phyloP scores from a whole-genome alignment of 169 alveolate genomes.

The Pseudocohnilembus persalinus region DNA sequence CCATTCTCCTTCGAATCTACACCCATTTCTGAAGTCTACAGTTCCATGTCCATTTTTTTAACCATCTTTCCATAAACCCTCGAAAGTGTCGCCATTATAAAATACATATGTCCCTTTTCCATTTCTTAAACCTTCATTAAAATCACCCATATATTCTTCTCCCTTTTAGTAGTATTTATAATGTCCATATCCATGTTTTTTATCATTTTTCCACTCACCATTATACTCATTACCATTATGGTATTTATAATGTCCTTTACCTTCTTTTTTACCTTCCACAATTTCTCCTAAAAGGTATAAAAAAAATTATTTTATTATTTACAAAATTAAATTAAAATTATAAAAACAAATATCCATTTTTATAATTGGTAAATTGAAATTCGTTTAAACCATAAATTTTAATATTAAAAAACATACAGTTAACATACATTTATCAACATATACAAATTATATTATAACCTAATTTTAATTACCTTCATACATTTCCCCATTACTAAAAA shows the following conservation, averaged over 20 bases:
- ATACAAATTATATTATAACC: no score
- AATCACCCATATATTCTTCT: slow-evolving; percentile 45
- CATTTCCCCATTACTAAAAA: slow-evolving; percentile 40
- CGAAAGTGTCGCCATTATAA: slow-evolving; percentile 36
- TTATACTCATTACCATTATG: slow-evolving; percentile 39
- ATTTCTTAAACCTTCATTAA: slow-evolving; percentile 24
- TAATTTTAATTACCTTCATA: no score
- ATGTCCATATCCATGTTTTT: slow-evolving; percentile 38
- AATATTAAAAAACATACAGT: no score
- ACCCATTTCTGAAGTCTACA: slow-evolving; percentile 15
- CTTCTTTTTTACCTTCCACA: slow-evolving; percentile 30
- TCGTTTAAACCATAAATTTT: no score
- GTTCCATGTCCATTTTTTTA: slow-evolving; percentile 24
- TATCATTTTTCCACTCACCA: slow-evolving; percentile 33
- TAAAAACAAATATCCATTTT: no score
- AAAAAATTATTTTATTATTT: no score
- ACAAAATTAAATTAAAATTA: no score
- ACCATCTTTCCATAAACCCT: slow-evolving; percentile 24
- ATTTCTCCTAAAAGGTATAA: no score
- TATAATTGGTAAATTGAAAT: no score
- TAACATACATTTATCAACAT: no score
- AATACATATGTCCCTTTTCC: slow-evolving; percentile 39
- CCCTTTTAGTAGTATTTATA: slow-evolving; percentile 24
- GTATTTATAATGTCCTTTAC: slow-evolving; percentile 37
- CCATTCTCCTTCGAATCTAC: slow-evolving; percentile 42